These are phyloP conservation scores for Didymella pomorum DNA, from an alignment of 2,329 filamentous ascomycete species.

Conservation along the genomic window DNA sequence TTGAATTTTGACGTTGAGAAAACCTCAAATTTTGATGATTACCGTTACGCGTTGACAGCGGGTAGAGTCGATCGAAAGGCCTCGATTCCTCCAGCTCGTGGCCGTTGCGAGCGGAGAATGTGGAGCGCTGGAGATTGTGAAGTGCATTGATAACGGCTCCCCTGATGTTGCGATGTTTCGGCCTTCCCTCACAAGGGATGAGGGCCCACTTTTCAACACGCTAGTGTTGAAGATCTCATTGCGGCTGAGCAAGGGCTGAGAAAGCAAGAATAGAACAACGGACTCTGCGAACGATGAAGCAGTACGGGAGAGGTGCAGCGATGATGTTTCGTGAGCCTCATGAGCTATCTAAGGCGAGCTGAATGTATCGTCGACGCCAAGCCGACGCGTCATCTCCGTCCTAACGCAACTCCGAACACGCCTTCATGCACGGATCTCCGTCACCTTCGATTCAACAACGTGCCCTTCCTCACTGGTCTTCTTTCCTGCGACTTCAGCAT, in stretches of 20 bases:
- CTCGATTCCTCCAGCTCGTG: background rate
- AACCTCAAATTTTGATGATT: background rate
- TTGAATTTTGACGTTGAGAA: background rate
- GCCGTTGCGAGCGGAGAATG: constrained; percentile 14
- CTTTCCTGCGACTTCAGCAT: constrained; percentile 25
- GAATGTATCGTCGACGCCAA: background rate
- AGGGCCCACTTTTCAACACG: constrained; percentile 1
- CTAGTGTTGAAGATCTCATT: constrained; percentile 5
- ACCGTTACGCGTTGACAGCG: background rate
- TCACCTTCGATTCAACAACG: constrained; percentile 23
- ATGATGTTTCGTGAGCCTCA: background rate
- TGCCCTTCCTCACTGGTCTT: constrained; percentile 28
- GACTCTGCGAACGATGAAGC: background rate
- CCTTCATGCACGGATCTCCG: constrained; percentile 20
- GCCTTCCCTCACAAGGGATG: background rate
- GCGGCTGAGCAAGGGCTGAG: constrained; percentile 11
- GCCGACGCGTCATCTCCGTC: background rate
- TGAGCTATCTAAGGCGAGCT: background rate
- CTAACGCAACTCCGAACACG: background rate
- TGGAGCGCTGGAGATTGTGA: constrained; percentile 15
- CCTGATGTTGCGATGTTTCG: constrained; percentile 10
- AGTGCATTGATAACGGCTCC: constrained; percentile 6
- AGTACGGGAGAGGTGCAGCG: background rate
- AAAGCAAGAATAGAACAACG: constrained; percentile 5
- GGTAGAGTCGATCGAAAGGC: background rate